phyloP scores from a whole-genome alignment of 1,139 yeast genomes.

The Tardiomyces digboiensis region DNA sequence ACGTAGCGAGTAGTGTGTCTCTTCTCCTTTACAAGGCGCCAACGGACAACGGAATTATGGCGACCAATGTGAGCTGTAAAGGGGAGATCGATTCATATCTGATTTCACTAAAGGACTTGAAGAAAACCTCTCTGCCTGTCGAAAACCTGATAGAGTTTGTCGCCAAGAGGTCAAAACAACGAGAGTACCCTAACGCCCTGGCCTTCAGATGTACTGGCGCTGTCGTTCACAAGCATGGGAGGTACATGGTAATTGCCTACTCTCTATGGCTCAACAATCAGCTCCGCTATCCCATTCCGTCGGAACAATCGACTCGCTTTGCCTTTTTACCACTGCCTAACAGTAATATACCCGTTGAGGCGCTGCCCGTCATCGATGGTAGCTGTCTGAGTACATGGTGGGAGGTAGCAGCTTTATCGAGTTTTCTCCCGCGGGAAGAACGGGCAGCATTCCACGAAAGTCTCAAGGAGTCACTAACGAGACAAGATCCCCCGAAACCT shows the following conservation, averaged over 20 bases:
- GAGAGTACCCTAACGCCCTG: neutral
- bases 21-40: neutral
- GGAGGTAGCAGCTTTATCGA: neutral
- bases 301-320: neutral
- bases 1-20: neutral
- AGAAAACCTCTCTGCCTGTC: neutral
- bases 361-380: neutral
- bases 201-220: neutral
- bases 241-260: neutral
- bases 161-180: neutral
- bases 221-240: neutral
- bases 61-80: neutral
- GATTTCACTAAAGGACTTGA: neutral
- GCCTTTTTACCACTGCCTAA: neutral
- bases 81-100: neutral
- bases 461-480: neutral
- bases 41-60: neutral
- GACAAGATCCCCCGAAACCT: neutral
- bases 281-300: neutral
- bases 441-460: neutral
- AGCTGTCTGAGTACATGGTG: neutral
- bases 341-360: neutral
- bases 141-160: neutral
- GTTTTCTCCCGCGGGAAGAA: neutral
- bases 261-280: neutral